Evolutionary conservation across 2,329 filamentous ascomycete genomes (phyloP), one percentile per base, ranked within the genome.

Genomic region (Aureobasidium namibiae): DNA sequence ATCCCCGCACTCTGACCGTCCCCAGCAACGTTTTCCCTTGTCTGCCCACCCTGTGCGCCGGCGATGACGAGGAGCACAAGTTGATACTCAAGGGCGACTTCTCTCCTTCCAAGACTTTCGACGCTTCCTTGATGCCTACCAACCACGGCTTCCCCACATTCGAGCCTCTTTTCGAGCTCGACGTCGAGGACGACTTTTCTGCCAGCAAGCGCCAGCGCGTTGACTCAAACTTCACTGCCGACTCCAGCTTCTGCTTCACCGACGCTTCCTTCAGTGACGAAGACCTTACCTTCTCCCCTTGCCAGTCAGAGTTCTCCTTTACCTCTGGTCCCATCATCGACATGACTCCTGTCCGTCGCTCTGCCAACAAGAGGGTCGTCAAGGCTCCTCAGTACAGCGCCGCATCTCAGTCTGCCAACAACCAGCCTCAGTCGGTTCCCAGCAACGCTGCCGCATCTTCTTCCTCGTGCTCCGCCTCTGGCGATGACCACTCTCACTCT

Each of bases 1-100:
- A 96, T 70, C 92, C 92, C 34, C 86, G 92, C 69, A 90, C 95
- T 70, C 78, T 96, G 64, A 95, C 89, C 21, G 89, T 96, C 34
- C 70, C 76, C 41, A 80, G 77, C 57, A 73, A 70, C 54, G 71
- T 77, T 68, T 86, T 90, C 65, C 80, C 86, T 23, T 79, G 81
- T 61, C 78, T 89, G 64, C 78, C 84, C 42, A 81, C 81, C 18
- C 75, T 89, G 24, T 82, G 78, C 72, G 74, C 78, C n/a, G 79
- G 79, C 53, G 84, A 87, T 52, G 62, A 65, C 62, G 64, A 68
- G 59, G 68, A 69, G 59, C 65, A 66, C 64, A 68, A 67, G 61
- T 73, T 78, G 67, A 70, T 78, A 64, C 70, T 83, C 75, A 74
- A 75, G 75, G 72, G 73, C 70, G 74, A 74, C 46, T 65, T 68